phyloP scores from a whole-genome alignment of 257 asterid genomes.

The Solanum bukasovii region DNA sequence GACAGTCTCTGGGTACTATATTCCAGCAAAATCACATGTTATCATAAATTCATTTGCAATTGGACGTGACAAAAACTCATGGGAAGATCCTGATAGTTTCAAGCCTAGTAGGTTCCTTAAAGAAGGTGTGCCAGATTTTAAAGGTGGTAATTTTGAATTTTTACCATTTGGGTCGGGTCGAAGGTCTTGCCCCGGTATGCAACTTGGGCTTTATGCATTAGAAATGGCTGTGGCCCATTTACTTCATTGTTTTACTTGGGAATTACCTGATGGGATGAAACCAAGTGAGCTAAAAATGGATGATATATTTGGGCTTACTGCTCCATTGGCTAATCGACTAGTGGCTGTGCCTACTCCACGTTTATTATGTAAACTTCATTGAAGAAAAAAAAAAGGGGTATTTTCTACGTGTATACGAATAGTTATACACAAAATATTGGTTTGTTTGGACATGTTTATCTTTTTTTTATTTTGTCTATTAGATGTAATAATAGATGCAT shows the following conservation, averaged over 20 bases:
- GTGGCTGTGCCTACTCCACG: conserved; percentile 66
- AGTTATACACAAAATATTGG: background rate
- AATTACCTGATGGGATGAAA: conserved; percentile 84
- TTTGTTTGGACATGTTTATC: background rate
- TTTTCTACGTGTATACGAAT: background rate
- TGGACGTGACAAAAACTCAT: conserved; percentile 58
- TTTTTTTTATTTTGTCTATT: background rate
- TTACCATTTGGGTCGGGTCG: conserved; percentile 92
- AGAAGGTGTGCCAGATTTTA: conserved; percentile 48
- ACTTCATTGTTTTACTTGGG: conserved; percentile 76
- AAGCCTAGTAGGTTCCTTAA: conserved; percentile 45
- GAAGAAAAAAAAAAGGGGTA: background rate
- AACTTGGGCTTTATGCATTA: conserved; percentile 64
- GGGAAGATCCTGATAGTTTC: conserved; percentile 56
- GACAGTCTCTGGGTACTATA: conserved; percentile 43
- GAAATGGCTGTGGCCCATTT: conserved; percentile 82
- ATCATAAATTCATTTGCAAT: conserved; percentile 82
- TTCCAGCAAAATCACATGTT: conserved; percentile 57
- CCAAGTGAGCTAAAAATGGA: conserved; percentile 59
- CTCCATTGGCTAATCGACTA: conserved; percentile 69
- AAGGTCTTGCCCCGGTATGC: conserved; percentile 98
- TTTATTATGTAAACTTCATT: conserved; percentile 44
- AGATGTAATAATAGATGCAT: background rate
- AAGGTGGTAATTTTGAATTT: conserved; percentile 64
- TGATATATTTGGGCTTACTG: conserved; percentile 81